A percentile compares a stretch with the other conserved stretches of the same genome.
phyloP scores from a whole-genome alignment of 179 eudicot species.

The Silene coronaria region DNA sequence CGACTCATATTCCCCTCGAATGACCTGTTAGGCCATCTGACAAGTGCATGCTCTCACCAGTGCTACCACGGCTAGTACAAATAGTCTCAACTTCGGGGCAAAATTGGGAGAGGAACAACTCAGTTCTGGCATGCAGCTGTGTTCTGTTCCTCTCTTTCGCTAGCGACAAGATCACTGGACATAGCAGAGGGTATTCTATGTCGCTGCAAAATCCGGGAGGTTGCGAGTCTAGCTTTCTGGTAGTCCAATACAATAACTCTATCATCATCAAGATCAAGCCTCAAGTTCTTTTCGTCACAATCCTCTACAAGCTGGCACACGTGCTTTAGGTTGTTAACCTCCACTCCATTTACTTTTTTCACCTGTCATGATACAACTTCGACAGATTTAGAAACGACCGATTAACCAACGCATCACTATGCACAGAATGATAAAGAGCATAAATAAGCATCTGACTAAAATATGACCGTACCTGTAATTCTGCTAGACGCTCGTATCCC shows the following conservation, averaged over 20 bases:
- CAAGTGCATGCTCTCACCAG: neutral
- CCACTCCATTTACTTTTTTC: constrained; percentile 68
- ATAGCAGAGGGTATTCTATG: constrained; percentile 75
- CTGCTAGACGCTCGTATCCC: constrained; percentile 93
- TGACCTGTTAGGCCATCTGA: neutral
- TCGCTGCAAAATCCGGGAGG: constrained; percentile 69
- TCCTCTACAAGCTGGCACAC: constrained; percentile 64
- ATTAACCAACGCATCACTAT: neutral
- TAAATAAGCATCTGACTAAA: neutral
- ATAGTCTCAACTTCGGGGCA: neutral
- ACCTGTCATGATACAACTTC: constrained; percentile 43
- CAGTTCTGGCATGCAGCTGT: constrained; percentile 39
- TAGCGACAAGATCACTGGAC: constrained; percentile 48
- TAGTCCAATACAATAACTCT: constrained; percentile 73
- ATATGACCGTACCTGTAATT: constrained; percentile 56
- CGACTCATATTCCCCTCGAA: neutral
- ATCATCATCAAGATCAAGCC: constrained; percentile 90
- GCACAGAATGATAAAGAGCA: neutral
- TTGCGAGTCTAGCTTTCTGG: constrained; percentile 64
- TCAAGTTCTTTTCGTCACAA: constrained; percentile 50
- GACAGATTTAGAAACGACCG: neutral
- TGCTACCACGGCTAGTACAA: no score
- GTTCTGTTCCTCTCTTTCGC: constrained; percentile 19
- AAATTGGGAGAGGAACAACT: constrained; percentile 10
- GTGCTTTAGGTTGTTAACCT: constrained; percentile 68